These are phyloP conservation scores for Pleurozium schreberi DNA, from an alignment of 225 moss, liverwort and hornwort species.

Conservation along the genomic window DNA sequence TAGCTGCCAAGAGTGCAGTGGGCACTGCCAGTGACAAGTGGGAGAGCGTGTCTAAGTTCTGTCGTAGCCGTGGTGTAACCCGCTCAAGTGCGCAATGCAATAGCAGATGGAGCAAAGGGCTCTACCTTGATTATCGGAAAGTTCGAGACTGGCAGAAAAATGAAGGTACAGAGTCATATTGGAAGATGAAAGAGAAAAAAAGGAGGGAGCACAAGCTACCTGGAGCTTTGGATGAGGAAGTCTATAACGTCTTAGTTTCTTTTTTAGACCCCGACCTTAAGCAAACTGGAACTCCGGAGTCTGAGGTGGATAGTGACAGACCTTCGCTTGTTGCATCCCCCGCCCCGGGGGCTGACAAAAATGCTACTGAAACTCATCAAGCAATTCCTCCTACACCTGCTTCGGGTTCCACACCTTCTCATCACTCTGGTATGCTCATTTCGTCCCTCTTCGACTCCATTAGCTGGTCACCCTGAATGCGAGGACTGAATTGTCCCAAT, in stretches of 20 bases:
- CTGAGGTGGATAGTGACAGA: constrained; percentile 44
- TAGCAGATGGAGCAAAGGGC: constrained; percentile 62
- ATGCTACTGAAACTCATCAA: constrained; percentile 10
- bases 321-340: constrained; percentile 14
- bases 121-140: constrained; percentile 55
- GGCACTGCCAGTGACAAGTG: constrained; percentile 53
- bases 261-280: constrained; percentile 37
- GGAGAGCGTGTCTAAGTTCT: constrained; percentile 52
- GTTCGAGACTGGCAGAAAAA: constrained; percentile 66
- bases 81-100: constrained; percentile 59
- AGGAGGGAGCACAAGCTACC: constrained; percentile 62
- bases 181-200: constrained; percentile 69
- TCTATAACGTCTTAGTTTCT: constrained; percentile 45
- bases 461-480: not conserved
- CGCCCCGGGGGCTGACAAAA: not conserved
- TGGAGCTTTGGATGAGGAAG: constrained; percentile 55
- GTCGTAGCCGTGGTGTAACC: constrained; percentile 47
- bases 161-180: constrained; percentile 48
- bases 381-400: constrained; percentile 9
- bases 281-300: constrained; percentile 40
- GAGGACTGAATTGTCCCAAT: not conserved
- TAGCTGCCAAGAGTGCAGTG: constrained; percentile 33
- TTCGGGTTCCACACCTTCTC: constrained; percentile 7
- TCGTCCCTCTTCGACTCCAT: not conserved
- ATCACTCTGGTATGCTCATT: constrained; percentile 18